Conservation (phyloP, 345 rosid species). For the Ceriops decandra region DNA sequence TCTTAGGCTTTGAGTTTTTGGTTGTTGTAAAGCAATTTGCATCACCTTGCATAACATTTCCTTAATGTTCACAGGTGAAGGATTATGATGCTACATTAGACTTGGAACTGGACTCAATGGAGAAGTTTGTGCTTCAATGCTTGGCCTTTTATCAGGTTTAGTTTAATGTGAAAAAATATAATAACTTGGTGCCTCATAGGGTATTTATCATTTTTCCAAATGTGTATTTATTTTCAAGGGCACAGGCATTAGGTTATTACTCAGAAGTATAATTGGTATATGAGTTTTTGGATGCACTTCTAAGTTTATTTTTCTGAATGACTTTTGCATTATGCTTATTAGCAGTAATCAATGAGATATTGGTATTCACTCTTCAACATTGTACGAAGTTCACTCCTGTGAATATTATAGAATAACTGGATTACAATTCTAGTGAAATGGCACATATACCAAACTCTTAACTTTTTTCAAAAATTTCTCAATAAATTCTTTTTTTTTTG, state of each 20-base stretch:
- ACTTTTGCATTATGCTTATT: not conserved
- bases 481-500: slow-evolving; percentile 29
- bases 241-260: not conserved
- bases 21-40: not conserved
- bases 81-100: slow-evolving; percentile 94
- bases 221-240: not conserved
- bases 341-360: not conserved
- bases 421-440: not conserved
- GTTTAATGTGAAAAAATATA: slow-evolving; percentile 3
- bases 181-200: not conserved
- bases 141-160: slow-evolving; percentile 92
- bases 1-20: too few species aligned
- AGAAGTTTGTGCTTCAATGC: slow-evolving; percentile 95
- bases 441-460: not conserved
- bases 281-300: not conserved
- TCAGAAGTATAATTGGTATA: not conserved
- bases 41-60: slow-evolving; percentile 6
- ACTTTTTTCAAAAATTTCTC: not conserved
- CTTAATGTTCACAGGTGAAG: slow-evolving; percentile 55
- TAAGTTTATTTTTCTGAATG: slow-evolving; percentile 1
- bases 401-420: not conserved
- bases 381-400: not conserved
- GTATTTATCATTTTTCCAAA: not conserved
- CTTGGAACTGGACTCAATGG: slow-evolving; percentile 87
- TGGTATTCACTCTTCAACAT: not conserved